Conservation (phyloP, 306 rosid species). For the Quercus berberidifolia region DNA sequence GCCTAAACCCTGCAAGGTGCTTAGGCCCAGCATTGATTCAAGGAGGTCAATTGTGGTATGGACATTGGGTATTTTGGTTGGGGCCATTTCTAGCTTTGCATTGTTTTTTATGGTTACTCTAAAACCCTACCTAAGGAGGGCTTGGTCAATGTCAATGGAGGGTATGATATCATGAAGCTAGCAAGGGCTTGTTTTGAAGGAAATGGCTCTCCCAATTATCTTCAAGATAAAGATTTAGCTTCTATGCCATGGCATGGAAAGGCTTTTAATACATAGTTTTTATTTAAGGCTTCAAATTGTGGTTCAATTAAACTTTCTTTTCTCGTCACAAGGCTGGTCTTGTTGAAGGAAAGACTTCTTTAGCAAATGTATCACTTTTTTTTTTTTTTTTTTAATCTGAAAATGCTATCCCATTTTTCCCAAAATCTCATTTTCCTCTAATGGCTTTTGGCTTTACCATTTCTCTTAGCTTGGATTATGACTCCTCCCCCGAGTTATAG, state of each 20-base stretch:
- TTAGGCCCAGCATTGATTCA: slow-evolving; percentile 6
- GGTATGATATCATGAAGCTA: background rate
- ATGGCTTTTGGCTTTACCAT: no score
- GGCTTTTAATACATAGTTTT: background rate
- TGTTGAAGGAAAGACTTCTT: background rate
- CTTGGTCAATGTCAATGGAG: background rate
- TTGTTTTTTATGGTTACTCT: background rate
- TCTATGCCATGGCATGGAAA: no score
- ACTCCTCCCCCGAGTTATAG: no score
- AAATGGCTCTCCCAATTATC: no score
- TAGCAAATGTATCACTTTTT: background rate
- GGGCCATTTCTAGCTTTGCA: slow-evolving; percentile 22
- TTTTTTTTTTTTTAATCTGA: no score
- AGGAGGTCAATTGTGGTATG: slow-evolving; percentile 15
- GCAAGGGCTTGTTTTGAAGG: background rate
- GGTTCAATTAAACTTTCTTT: background rate
- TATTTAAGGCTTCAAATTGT: background rate
- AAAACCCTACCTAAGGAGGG: slow-evolving; percentile 13
- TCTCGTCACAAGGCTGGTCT: no score
- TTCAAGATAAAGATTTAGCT: no score
- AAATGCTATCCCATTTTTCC: background rate
- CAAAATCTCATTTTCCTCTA: background rate
- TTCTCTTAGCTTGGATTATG: no score
- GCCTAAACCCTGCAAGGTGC: slow-evolving; percentile 21
- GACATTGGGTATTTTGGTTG: slow-evolving; percentile 22